A percentile compares a stretch with the other conserved stretches of the same genome.
Evolutionary conservation across 805 yeast species (phyloP).

Genomic region (Vanderwaltozyma verrucispora): DNA sequence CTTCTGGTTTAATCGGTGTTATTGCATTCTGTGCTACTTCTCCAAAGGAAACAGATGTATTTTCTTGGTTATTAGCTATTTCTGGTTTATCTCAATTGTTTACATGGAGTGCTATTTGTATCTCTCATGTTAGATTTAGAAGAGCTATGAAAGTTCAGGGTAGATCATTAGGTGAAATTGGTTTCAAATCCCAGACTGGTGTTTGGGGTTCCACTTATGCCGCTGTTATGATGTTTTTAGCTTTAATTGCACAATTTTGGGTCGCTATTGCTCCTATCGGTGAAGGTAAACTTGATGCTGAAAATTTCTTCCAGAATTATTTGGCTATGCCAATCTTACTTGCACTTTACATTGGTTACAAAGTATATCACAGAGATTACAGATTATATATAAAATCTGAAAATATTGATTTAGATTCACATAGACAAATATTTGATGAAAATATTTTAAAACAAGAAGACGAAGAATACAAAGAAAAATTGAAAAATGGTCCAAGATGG

Average conservation of each 20-base stretch:
- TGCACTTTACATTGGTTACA: slow-evolving; percentile 35
- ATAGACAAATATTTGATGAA: slow-evolving; percentile 27
- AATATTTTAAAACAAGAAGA: slow-evolving; percentile 28
- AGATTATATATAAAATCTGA: slow-evolving; percentile 23
- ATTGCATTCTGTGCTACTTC: slow-evolving; percentile 60
- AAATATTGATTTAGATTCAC: slow-evolving; percentile 20
- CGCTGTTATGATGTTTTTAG: slow-evolving; percentile 37
- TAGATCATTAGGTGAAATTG: slow-evolving; percentile 38
- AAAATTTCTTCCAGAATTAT: slow-evolving; percentile 35
- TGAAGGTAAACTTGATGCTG: slow-evolving; percentile 29
- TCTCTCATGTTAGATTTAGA: slow-evolving; percentile 50
- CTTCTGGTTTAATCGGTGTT: slow-evolving; percentile 43
- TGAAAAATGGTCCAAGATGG: slow-evolving; percentile 20
- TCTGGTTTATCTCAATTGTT: slow-evolving; percentile 53
- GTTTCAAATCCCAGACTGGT: slow-evolving; percentile 44
- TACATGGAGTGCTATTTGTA: slow-evolving; percentile 52
- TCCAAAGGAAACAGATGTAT: slow-evolving; percentile 45
- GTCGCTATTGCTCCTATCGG: slow-evolving; percentile 50
- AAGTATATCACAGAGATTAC: slow-evolving; percentile 38
- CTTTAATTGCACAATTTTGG: slow-evolving; percentile 55
- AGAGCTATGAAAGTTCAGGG: slow-evolving; percentile 47
- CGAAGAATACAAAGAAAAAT: slow-evolving; percentile 20
- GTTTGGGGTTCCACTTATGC: slow-evolving; percentile 45
- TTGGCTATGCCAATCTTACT: slow-evolving; percentile 41
- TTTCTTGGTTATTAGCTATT: slow-evolving; percentile 54